Percentiles rank a stretch among this genome's conserved stretches.
phyloP scores from a whole-genome alignment of 2,329 filamentous ascomycete species.

The Hypoxylon sp. region DNA sequence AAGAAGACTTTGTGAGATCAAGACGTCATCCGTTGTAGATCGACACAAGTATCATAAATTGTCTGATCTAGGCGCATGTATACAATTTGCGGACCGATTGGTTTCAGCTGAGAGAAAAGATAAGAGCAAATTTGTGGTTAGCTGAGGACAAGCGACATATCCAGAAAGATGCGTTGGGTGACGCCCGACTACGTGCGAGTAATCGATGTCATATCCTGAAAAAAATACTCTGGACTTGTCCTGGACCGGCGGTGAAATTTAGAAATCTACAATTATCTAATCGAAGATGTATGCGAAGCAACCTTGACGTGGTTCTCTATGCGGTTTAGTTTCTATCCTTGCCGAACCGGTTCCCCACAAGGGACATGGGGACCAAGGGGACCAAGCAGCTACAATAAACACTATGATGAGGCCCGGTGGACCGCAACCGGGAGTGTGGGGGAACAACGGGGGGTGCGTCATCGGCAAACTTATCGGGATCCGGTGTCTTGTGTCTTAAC shows the following conservation, averaged over 20 bases:
- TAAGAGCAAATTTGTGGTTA: background rate
- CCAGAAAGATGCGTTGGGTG: background rate
- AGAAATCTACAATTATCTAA: constrained; percentile 27
- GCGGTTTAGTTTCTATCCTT: constrained; percentile 25
- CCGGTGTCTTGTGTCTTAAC: constrained; percentile 12
- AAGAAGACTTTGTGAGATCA: background rate
- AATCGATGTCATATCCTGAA: background rate
- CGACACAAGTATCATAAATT: background rate
- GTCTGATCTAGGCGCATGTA: background rate
- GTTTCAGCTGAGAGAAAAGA: background rate
- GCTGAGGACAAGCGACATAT: constrained; percentile 20
- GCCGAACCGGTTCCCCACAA: constrained; percentile 32
- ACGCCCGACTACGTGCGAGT: constrained; percentile 9
- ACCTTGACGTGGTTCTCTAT: constrained; percentile 30
- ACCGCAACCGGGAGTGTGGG: constrained; percentile 8
- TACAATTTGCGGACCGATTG: background rate
- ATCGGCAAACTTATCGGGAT: constrained; percentile 23
- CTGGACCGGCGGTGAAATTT: constrained; percentile 34
- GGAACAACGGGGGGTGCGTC: constrained; percentile 15
- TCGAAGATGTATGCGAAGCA: constrained; percentile 26
- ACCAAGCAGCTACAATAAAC: constrained; percentile 3
- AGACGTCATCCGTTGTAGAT: constrained; percentile 1
- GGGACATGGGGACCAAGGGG: background rate
- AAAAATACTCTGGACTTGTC: constrained; percentile 3
- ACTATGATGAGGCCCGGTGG: background rate